These are phyloP conservation scores for Pythium graminicola DNA, from an alignment of 352 stramenopile species.

Conservation along the genomic window DNA sequence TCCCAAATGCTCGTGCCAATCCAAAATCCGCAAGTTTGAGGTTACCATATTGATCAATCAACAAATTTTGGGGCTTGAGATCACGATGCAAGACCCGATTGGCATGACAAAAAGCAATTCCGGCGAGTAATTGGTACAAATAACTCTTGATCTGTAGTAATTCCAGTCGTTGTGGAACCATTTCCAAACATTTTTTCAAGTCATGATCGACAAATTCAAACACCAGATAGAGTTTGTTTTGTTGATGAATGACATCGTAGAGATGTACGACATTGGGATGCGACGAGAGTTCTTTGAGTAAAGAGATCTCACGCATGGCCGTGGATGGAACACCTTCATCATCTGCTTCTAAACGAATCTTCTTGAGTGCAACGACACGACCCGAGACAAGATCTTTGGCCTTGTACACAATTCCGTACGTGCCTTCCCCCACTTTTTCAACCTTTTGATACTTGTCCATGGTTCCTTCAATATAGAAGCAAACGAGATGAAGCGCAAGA, in stretches of 20 bases:
- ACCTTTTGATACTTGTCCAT: conserved; percentile 88
- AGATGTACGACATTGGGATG: conserved; percentile 98
- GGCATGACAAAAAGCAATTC: conserved; percentile 99
- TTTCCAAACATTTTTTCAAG: conserved; percentile 89
- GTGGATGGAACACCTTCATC: conserved; percentile 98
- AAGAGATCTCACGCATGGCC: conserved; percentile 97
- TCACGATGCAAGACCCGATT: conserved; percentile 93
- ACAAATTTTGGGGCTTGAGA: conserved; percentile 97
- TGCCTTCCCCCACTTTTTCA: conserved; percentile 97
- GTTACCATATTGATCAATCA: conserved; percentile 97
- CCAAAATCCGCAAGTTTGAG: conserved; percentile 99
- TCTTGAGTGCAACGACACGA: conserved; percentile 99
- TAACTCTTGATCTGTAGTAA: conserved; percentile 81
- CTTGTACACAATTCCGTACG: conserved; percentile 99
- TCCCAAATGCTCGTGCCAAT: conserved; percentile 97
- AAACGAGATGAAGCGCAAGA: not conserved
- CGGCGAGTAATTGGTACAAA: conserved; percentile 94
- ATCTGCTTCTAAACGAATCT: conserved; percentile 98
- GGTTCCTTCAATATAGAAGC: not conserved
- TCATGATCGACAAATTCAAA: conserved; percentile 99
- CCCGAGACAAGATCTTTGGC: conserved; percentile 93
- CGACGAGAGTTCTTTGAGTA: conserved; percentile 95
- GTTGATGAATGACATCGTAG: conserved; percentile 99
- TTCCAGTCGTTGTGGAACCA: conserved; percentile 88
- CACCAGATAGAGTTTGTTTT: conserved; percentile 98